Evolutionary conservation across 2,329 filamentous ascomycete species (phyloP).

Genomic region (Aureobasidium mangrovei): DNA sequence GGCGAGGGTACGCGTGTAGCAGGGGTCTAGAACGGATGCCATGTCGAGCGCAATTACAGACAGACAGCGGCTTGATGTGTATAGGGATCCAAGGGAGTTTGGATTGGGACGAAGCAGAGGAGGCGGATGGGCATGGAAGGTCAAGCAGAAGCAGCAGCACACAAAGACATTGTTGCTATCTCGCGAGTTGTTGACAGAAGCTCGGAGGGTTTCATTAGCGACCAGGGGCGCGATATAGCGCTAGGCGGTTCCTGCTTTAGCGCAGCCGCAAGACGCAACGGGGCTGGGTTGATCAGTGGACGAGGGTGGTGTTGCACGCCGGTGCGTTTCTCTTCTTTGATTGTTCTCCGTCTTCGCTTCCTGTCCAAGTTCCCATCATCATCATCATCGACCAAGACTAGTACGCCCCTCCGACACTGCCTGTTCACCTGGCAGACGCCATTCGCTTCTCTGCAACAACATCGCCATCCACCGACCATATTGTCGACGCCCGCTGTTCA

Average conservation of each 20-base stretch:
- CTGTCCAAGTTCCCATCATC: slow-evolving; percentile 6
- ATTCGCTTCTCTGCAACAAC: slow-evolving; percentile 2
- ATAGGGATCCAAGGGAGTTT: too few relatives aligned
- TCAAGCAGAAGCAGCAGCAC: neutral
- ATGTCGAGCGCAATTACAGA: neutral
- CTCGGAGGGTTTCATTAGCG: slow-evolving; percentile 3
- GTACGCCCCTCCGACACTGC: slow-evolving; percentile 9
- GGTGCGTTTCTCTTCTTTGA: slow-evolving; percentile 10
- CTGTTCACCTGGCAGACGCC: slow-evolving; percentile 13
- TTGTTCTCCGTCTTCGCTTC: slow-evolving; percentile 11
- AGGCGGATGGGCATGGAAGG: neutral
- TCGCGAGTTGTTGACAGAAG: slow-evolving; percentile 2
- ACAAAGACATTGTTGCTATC: neutral
- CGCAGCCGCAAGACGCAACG: slow-evolving; percentile 7
- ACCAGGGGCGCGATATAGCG: neutral
- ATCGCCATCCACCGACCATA: neutral
- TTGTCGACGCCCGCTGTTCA: neutral
- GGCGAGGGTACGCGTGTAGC: slow-evolving; percentile 6
- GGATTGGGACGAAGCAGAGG: too few relatives aligned
- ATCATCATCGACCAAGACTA: slow-evolving; percentile 3
- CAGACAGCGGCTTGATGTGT: neutral
- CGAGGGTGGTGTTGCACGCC: neutral
- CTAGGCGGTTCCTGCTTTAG: slow-evolving; percentile 13
- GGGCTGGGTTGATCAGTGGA: slow-evolving; percentile 12
- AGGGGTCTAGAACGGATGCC: slow-evolving; percentile 6